A percentile compares a stretch with the other conserved stretches of the same genome.
Conservation (phyloP, 768 basidiomycete genomes). For the Macrolepiota fuliginosa region DNA sequence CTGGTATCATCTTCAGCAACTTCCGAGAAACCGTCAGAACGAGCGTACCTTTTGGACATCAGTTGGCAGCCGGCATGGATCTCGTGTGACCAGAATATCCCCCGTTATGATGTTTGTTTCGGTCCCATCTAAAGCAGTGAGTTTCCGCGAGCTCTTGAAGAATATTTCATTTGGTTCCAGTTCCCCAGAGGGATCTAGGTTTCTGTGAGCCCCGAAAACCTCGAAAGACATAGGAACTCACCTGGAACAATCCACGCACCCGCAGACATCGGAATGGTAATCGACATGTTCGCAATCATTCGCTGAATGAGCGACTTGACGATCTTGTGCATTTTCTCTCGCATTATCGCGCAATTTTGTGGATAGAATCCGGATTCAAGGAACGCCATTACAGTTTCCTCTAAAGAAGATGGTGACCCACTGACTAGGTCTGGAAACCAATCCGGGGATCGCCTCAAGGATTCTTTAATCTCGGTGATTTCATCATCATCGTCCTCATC, state of each 20-base stretch:
- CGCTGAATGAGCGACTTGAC: slow-evolving; percentile 42
- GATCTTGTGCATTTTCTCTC: slow-evolving; percentile 51
- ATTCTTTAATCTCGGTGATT: slow-evolving; percentile 26
- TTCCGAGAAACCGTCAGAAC: neutral
- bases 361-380: slow-evolving; percentile 63
- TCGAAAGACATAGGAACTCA: slow-evolving; percentile 15
- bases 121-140: slow-evolving; percentile 39
- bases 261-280: slow-evolving; percentile 56
- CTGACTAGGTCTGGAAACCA: slow-evolving; percentile 72
- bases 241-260: slow-evolving; percentile 65
- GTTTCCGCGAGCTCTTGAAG: slow-evolving; percentile 47
- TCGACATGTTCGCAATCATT: slow-evolving; percentile 39
- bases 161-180: slow-evolving; percentile 56
- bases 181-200: slow-evolving; percentile 49
- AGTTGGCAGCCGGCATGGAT: slow-evolving; percentile 71
- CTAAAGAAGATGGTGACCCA: slow-evolving; percentile 58
- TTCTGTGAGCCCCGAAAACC: neutral
- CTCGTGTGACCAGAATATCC: slow-evolving; percentile 57
- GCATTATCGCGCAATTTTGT: slow-evolving; percentile 41
- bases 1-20: slow-evolving; percentile 27
- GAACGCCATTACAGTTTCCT: slow-evolving; percentile 59
- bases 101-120: slow-evolving; percentile 51
- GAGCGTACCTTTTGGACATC: slow-evolving; percentile 58
- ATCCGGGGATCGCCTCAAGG: slow-evolving; percentile 46
- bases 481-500: slow-evolving; percentile 36